Base-by-base conservation (phyloP, 352 stramenopile genomes). In the Peronospora tabacina region DNA sequence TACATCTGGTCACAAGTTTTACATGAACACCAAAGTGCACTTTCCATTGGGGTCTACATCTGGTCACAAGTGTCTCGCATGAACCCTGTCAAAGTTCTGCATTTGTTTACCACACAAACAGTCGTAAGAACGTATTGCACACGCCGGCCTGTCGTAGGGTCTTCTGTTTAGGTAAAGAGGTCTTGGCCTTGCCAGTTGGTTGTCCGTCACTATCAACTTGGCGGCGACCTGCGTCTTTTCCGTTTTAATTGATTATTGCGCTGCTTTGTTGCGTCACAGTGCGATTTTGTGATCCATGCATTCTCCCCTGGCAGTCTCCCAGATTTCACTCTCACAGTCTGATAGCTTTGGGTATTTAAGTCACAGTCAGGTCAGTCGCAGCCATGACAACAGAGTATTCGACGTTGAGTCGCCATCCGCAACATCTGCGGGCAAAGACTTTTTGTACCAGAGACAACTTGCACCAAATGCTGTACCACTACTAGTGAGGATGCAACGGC, bases 261-360 rank as follows among this genome's bases (percentile, higher is more conserved):
- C 15, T 28, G 28, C 16, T 8, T 22, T 17, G 5, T n/a, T 20
- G 29, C 19, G 19, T 26, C n/a, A 7, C 19, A 28, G 28, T 49
- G 22, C 24, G 49, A 46, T 35, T 35, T 40, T 32, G 57, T 51
- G 30, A 29, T 33, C 24, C 16, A 79, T 83, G 76, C 40, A 73
- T 34, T 84, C 76, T 32, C 73, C 76, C 35, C 55, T 87, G 29
- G 62, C 70, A 35, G 68, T 87, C 65, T 87, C 76, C 8, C 72
- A 78, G 52, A 85, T 87, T 51, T 74, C 72, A 17, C 48, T 85
- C 33, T 84, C 75, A 36, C 68, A 72, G 40, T 77, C 70, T 16
- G 49, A 49, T 24, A 71, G 53, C 51, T 74, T 61, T 5, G 49
- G 33, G 8, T 62, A 56, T 19, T 28, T 36, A 15, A 67, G 53